Conservation (phyloP, 192 early-diverging fungal genomes). For the Coemansia sp. region DNA sequence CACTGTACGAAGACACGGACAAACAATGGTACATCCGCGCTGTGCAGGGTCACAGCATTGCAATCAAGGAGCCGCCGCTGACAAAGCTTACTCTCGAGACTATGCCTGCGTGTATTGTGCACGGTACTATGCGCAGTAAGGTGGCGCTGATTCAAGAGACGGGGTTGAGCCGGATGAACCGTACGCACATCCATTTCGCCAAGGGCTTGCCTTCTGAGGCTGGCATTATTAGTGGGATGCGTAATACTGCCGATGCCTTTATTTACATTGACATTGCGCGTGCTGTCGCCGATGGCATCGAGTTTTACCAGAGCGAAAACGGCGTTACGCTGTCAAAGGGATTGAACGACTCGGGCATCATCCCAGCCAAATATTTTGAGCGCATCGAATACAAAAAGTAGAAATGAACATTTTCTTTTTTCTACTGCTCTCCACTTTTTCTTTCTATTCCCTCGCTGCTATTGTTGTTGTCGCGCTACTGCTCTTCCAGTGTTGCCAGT, state of each 20-base stretch:
- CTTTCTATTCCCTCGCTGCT: neutral
- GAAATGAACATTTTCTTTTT: neutral
- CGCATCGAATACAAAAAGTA: slow-evolving; percentile 50
- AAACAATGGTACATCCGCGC: slow-evolving; percentile 72
- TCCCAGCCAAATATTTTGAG: slow-evolving; percentile 69
- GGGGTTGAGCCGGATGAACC: slow-evolving; percentile 76
- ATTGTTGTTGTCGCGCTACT: neutral
- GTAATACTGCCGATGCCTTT: slow-evolving; percentile 65
- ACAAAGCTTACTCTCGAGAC: slow-evolving; percentile 26
- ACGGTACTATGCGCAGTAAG: slow-evolving; percentile 36
- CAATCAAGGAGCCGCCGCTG: slow-evolving; percentile 42
- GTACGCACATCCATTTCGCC: slow-evolving; percentile 94
- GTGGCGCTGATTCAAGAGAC: slow-evolving; percentile 39
- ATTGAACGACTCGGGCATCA: slow-evolving; percentile 59
- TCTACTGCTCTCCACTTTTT: neutral
- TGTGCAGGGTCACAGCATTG: slow-evolving; percentile 84
- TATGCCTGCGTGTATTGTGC: slow-evolving; percentile 29
- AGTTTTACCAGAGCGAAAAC: slow-evolving; percentile 78
- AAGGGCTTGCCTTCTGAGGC: slow-evolving; percentile 65
- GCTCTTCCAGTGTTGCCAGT: neutral
- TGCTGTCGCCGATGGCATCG: slow-evolving; percentile 77
- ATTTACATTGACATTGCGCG: slow-evolving; percentile 78
- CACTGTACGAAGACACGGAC: slow-evolving; percentile 48
- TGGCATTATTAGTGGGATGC: slow-evolving; percentile 81
- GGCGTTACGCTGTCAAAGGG: slow-evolving; percentile 82